Evolutionary conservation across 2,329 filamentous ascomycete genomes (phyloP), one percentile per base, ranked within the genome.

Genomic region (Phialophora macrospora): DNA sequence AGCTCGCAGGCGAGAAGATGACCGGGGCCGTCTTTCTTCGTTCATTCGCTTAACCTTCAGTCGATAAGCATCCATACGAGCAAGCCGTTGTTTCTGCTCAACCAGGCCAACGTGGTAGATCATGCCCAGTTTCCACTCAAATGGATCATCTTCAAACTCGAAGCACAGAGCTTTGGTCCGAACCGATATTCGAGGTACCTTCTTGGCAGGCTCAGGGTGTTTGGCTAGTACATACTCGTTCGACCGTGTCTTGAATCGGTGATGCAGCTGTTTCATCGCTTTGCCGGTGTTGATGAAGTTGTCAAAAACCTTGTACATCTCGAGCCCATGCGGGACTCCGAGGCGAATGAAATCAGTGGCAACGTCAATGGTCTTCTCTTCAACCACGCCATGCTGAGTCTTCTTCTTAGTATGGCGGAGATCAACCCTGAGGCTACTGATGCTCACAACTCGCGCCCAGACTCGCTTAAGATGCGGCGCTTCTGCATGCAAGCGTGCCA

Each of bases 111-210:
- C 87, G 34, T 94, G 88, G 76, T 98, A 99, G 59, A 99, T 99
- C 74, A 93, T 88, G 17, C 93, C 92, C 9, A 99, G 82, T 75
- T 97, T 98, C 91, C 93, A 99, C 76, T 99, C 95, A 73, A 99
- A 99, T 0, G 92, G 90, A 57, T 95, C 94, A 75, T 99, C 95
- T 78, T 99, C 95, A 41, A 99, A 83, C 74, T 98, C 94, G 65
- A 99, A 94, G 2, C 97, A 80, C 26, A 99, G 83, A 4, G 90
- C 91, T 72, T 91, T 90, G 62, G 90, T 90, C 59, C 93, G 87
- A 9, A 99, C 71, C 0, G 93, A 94, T 24, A 99, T 82, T 74
- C 91, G 94, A 1, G 95, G 95, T 0, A 99, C 88, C 54, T 87
- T 82, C 76, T 96, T 98, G 0, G 96, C 92, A 0, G 85, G 89